Conservation (phyloP, 257 asterid genomes). For the Cinchona pubescens region DNA sequence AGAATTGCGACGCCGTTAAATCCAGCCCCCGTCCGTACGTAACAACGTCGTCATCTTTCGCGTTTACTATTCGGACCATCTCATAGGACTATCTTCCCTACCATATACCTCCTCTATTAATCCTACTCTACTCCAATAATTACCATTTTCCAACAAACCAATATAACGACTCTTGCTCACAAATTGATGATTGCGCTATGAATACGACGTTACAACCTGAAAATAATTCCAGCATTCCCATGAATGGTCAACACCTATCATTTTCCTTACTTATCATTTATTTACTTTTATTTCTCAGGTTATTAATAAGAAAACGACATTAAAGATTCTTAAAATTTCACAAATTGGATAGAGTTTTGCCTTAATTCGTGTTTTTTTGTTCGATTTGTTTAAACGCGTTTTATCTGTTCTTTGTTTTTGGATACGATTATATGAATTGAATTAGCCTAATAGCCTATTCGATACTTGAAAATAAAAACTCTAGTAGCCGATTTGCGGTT, state of each 20-base stretch:
- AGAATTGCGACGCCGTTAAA: conserved; percentile 12
- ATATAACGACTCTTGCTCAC: neutral
- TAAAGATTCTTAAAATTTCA: no score
- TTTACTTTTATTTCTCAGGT: no score
- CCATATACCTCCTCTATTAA: neutral
- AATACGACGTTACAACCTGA: conserved; percentile 3
- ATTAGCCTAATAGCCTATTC: no score
- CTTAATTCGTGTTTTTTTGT: no score
- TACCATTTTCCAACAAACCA: neutral
- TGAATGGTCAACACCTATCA: conserved; percentile 8
- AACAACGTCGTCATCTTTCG: neutral
- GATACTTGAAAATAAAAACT: neutral
- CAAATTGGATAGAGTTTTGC: no score
- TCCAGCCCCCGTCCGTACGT: conserved; percentile 19
- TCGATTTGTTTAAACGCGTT: neutral
- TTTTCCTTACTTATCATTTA: neutral
- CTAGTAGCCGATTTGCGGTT: neutral
- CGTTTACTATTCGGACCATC: neutral
- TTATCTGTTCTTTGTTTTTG: neutral
- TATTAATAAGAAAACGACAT: no score
- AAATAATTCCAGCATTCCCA: neutral
- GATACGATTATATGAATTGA: no score
- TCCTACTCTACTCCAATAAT: neutral
- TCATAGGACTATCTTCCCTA: neutral
- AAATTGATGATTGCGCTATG: neutral